phyloP scores from a whole-genome alignment of 2,329 filamentous ascomycete genomes.

The Piedraia hortae region DNA sequence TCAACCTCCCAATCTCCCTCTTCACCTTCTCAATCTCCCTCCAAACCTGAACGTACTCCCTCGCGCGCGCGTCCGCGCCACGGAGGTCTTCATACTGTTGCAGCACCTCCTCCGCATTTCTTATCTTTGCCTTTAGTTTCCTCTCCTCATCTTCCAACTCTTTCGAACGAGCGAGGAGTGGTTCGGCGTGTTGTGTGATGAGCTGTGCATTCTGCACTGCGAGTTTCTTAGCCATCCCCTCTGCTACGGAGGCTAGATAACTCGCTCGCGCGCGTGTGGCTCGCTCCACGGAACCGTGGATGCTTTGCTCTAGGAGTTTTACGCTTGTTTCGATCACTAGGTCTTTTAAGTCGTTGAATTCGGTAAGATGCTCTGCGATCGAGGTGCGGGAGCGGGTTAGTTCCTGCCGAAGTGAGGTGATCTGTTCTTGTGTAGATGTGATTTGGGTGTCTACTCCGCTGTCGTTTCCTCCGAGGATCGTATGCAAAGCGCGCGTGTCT shows the following conservation, averaged over 20 bases:
- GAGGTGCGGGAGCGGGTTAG: slow-evolving; percentile 10
- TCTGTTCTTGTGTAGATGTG: too few species aligned
- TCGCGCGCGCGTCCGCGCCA: slow-evolving; percentile 15
- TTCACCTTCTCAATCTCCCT: slow-evolving; percentile 8
- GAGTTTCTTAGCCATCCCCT: slow-evolving; percentile 17
- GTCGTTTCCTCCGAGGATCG: too few species aligned
- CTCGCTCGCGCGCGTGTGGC: slow-evolving; percentile 17
- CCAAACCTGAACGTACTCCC: slow-evolving; percentile 13
- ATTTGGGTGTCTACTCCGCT: too few species aligned
- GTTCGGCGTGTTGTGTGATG: slow-evolving; percentile 6
- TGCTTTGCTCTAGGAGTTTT: slow-evolving; percentile 19
- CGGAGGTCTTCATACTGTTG: slow-evolving; percentile 13
- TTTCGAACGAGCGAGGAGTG: slow-evolving; percentile 9
- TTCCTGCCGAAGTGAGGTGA: too few species aligned
- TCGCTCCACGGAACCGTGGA: slow-evolving; percentile 19
- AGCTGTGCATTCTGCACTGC: slow-evolving; percentile 8
- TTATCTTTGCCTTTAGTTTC: slow-evolving; percentile 11
- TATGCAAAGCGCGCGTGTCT: too few species aligned
- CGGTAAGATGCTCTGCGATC: slow-evolving; percentile 12
- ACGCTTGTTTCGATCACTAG: slow-evolving; percentile 15
- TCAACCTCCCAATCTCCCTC: slow-evolving; percentile 8
- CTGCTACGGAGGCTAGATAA: slow-evolving; percentile 16
- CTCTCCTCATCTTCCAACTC: slow-evolving; percentile 10
- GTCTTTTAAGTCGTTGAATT: slow-evolving; percentile 14
- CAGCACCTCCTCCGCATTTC: slow-evolving; percentile 11